Percentiles rank a stretch among this genome's conserved stretches.
Evolutionary conservation across 108 stramenopile species (phyloP).

Genomic region (Cyclostephanos invisitatus): DNA sequence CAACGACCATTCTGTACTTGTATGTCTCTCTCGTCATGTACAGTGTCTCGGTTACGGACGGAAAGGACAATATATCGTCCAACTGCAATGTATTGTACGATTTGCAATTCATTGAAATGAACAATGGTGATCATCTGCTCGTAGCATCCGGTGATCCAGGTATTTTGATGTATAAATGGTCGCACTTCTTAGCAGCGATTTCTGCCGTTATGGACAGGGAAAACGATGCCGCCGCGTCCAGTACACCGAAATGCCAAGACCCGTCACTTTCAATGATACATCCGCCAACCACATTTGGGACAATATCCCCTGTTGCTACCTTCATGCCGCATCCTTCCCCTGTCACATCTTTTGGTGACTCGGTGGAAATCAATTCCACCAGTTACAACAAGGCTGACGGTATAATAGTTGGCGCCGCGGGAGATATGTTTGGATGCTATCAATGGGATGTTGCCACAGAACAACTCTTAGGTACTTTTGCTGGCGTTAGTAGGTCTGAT

Average conservation of each 20-base stretch:
- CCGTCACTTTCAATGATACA: neutral
- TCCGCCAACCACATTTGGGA: neutral
- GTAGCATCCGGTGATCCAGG: constrained; percentile 50
- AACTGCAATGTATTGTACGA: constrained; percentile 35
- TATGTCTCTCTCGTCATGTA: neutral
- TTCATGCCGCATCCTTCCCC: constrained; percentile 54
- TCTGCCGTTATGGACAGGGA: neutral
- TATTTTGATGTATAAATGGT: constrained; percentile 48
- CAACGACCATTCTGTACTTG: neutral
- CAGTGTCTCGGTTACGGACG: constrained; percentile 4
- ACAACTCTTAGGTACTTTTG: constrained; percentile 49
- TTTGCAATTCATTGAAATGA: constrained; percentile 36
- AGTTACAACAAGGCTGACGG: constrained; percentile 22
- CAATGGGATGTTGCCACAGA: constrained; percentile 58
- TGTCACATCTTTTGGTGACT: constrained; percentile 15
- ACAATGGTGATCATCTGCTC: constrained; percentile 20
- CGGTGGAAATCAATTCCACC: constrained; percentile 47
- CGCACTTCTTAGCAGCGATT: constrained; percentile 37
- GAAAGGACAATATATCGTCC: neutral
- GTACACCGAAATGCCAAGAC: neutral
- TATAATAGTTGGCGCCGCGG: constrained; percentile 52
- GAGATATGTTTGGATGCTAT: constrained; percentile 62
- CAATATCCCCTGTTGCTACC: constrained; percentile 23
- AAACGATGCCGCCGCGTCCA: neutral
- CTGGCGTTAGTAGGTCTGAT: constrained; percentile 11